Evolutionary conservation across 129 eudicot species (phyloP).

Genomic region (Centrapalus pauciflorus): DNA sequence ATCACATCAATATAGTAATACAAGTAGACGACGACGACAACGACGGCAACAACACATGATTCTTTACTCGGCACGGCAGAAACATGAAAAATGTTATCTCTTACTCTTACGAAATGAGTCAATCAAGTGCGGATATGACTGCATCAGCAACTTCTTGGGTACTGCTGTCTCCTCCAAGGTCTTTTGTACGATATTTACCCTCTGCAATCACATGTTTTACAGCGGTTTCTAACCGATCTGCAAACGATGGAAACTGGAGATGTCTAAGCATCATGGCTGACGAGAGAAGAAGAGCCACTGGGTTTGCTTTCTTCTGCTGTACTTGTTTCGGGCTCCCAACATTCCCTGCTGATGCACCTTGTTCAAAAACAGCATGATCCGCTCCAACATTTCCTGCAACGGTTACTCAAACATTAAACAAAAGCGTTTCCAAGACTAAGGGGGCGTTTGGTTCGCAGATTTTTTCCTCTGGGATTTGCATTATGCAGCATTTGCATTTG

Average conservation of each 20-base stretch:
- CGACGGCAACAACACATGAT: no score
- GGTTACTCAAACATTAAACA: no score
- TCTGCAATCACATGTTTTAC: conserved; percentile 69
- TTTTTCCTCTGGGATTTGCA: no score
- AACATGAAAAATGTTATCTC: no score
- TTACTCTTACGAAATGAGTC: no score
- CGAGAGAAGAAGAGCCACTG: conserved; percentile 87
- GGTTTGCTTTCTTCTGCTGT: conserved; percentile 76
- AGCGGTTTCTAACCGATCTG: conserved; percentile 83
- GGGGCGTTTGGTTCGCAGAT: no score
- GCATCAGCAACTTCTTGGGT: conserved; percentile 94
- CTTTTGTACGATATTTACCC: conserved; percentile 66
- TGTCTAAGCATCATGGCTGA: conserved; percentile 98
- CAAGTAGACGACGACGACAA: no score
- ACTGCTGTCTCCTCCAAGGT: conserved; percentile 78
- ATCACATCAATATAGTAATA: no score
- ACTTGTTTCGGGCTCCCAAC: conserved; percentile 65
- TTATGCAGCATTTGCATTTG: no score
- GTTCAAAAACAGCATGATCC: conserved; percentile 91
- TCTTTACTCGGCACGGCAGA: no score
- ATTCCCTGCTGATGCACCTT: conserved; percentile 98
- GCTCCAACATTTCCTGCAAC: conserved; percentile 93
- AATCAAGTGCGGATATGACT: conserved; percentile 67
- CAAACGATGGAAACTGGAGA: conserved; percentile 91
- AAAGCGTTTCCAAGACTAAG: no score